Base-by-base conservation (phyloP, 495 filamentous ascomycete genomes). In the Trichoderma parareesei region DNA sequence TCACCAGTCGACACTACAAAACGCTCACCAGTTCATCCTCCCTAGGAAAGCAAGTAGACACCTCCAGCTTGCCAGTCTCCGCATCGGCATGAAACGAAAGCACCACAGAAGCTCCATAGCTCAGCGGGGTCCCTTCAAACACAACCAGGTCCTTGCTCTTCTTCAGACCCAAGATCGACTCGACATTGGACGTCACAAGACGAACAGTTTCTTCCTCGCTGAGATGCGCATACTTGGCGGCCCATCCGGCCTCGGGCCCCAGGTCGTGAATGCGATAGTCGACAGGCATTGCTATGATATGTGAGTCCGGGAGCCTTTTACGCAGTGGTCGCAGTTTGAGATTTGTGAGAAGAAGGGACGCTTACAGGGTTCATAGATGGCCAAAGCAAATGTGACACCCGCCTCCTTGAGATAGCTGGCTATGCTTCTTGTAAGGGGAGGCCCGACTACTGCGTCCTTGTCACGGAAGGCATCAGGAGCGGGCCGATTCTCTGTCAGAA, bases 71-170 rank as follows among this genome's bases (percentile, higher is more conserved):
- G 1, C 65, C 64, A 18, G 37, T 60, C 46, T 41, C 71, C 27
- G 61, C 53, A 37, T 57, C 64, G 7, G 63, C 69, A 38, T 71
- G 68, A 49, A 78, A 70, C 37, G 71, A 69, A 40, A 78, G 44
- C 6, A 73, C 74, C 13, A 76, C 73, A 48, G 70, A 71, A 11
- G 71, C 72, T 1, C 75, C 76, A 48, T 70, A 75, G 33, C 73
- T 65, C n/a, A 78, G 69, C 2, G 76, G 76, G 66, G 73, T 71
- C 16, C 76, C 75, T 69, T 78, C 74, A 48, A 69, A 78, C 20
- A 77, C 49, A 33, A 78, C 76, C 40, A 77, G 70, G 59, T 78
- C 75, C 55, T 57, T 68, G 60, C 69, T 70, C 16, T 57, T 65
- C 38, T 70, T 63, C 55, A 77, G 67, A n/a, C 63, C 64, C 38